Evolutionary conservation across 495 filamentous ascomycete genomes (phyloP), one percentile per base, ranked within the genome.

Genomic region (Tuber calosporum): DNA sequence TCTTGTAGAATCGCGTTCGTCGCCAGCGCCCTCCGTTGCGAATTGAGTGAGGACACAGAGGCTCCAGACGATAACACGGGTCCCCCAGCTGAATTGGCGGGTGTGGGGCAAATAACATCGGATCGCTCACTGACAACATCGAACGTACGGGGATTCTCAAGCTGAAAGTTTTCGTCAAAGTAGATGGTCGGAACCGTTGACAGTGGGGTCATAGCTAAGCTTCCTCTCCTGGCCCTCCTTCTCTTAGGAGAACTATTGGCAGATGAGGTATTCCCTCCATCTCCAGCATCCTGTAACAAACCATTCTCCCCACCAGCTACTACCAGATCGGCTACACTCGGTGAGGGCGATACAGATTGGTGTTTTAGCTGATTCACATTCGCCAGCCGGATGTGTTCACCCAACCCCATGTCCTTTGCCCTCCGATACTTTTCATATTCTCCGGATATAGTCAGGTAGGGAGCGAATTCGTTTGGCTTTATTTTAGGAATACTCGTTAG

Each of bases 1-100:
- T 99, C 95, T 81, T 99, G 95, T n/a, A 99, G 83, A 67, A 99
- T 98, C 1, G 95, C 95, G 84, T 99, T 99, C 0, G 93, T 97
- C 43, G 96, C 94, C 5, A 99, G 85, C 22, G 91, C 92, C 82
- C 97, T 97, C 66, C 95, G 87, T 41, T 92, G 90, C 6, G 78
- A 75, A 38, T 69, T 58, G 20, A 74, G 34, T 40, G 76, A 70
- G 43, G 58, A 39, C 37, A 45, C 68, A 43, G 76, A 77, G 41
- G 58, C 69, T 19, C 69, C 70, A 48, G 75, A 77, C n/a, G 74
- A 69, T 41, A 70, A 62, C 53, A 53, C 26, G 22, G 67, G n/a
- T 20, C 67, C 42, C 38, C 87, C 88, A 6, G 83, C 74, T 1
- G 85, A 83, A 39, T 85, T 85, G n/a, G 90, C 91, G 20, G 42